phyloP scores from a whole-genome alignment of 805 yeast species.

The Pichia cabralensis region DNA sequence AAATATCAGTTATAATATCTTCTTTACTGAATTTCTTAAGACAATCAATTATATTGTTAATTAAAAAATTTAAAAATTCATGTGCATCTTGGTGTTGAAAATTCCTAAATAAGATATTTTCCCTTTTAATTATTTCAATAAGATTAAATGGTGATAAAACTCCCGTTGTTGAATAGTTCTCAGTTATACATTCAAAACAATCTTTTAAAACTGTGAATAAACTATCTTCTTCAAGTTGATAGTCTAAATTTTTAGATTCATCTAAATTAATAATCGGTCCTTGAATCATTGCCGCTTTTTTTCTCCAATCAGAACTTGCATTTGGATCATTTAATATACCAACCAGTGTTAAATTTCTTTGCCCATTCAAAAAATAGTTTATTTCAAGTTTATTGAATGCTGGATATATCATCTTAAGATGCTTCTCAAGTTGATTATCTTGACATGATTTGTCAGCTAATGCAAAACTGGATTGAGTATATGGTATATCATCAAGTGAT shows the following conservation, averaged over 20 bases:
- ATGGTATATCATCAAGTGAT: neutral
- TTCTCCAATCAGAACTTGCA: constrained; percentile 59
- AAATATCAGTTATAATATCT: constrained; percentile 38
- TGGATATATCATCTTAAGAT: constrained; percentile 21
- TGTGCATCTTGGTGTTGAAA: constrained; percentile 99
- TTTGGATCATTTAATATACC: constrained; percentile 31
- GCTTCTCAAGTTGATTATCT: constrained; percentile 15
- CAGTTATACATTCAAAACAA: constrained; percentile 73
- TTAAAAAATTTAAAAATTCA: constrained; percentile 80
- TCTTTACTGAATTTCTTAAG: constrained; percentile 25
- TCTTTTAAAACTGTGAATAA: constrained; percentile 70
- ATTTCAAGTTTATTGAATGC: constrained; percentile 26
- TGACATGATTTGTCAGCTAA: constrained; percentile 10
- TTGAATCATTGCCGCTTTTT: constrained; percentile 61
- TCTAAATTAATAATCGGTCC: constrained; percentile 86
- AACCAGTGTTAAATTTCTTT: constrained; percentile 36
- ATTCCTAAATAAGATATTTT: constrained; percentile 76
- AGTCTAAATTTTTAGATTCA: constrained; percentile 43
- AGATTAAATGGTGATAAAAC: constrained; percentile 76
- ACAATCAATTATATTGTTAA: constrained; percentile 59
- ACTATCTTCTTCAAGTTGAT: constrained; percentile 35
- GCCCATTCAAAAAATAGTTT: constrained; percentile 31
- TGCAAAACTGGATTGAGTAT: constrained; percentile 2
- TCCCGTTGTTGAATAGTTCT: constrained; percentile 59
- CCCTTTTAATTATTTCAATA: constrained; percentile 65